Base-by-base conservation (phyloP, 257 asterid species). In the Gentiana dahurica region DNA sequence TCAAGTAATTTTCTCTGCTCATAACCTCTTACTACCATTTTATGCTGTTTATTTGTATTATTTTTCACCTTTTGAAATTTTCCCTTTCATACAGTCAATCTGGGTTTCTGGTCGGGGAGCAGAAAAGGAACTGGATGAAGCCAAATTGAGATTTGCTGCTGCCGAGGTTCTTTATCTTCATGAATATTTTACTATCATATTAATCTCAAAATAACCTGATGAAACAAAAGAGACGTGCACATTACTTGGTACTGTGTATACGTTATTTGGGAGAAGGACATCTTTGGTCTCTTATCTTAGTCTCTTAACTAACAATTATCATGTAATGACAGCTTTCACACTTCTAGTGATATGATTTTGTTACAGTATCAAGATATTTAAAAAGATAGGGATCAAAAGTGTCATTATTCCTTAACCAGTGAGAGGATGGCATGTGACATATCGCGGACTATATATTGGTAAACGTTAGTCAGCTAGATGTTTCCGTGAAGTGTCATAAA, bases 131-230 rank as follows among this genome's bases (percentile, higher is more conserved):
- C 67, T 77, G 67, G 98, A 91, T 68, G 97, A 83, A 72, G 97
- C 92, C 60, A 87, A 81, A 66, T 70, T 87, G 86, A 81, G 95
- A 80, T 91, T 91, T 81, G 96, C 95, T 35, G 85, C 95, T 69
- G 86, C 95, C 55, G 98, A 91, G 97, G 98, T 90, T 49, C 74
- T 51, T 60, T 56, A 50, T 15, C 5, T 53, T 58, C 63, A 64
- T 50, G 38, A 56, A 53, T 50, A 12, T 58, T 32, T 24, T 37
- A 12, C 9, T 24, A 57, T 8, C 37, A 12, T n/a, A 4, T 37
- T 61, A 41, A 41, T 8, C 50, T 12, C 10, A 33, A 62, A 41
- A 41, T 41, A 41, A 41, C 8, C 46, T 41, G 46, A 41, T 41
- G 46, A 41, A 41, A 41, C 44, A 41, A 10, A 15, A 50, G 54